These are phyloP conservation scores for Aeminium ludgeri DNA, from an alignment of 495 filamentous ascomycete species.

Conservation along the genomic window DNA sequence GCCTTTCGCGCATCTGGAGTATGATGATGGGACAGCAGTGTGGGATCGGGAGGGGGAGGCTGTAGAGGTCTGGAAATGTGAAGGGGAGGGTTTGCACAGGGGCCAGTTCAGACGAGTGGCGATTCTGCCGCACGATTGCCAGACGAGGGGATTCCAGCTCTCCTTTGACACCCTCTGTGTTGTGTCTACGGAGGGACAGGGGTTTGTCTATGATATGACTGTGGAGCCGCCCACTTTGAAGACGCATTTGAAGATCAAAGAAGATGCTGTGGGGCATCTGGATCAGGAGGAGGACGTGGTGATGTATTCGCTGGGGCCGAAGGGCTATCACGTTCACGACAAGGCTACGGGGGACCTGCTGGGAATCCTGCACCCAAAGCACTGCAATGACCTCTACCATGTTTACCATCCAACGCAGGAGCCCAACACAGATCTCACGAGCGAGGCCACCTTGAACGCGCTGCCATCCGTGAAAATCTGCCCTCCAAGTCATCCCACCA, in stretches of 20 bases:
- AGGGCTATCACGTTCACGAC: constrained; percentile 13
- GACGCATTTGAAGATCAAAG: constrained; percentile 2
- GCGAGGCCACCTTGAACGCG: neutral
- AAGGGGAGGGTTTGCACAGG: constrained; percentile 1
- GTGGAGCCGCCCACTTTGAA: neutral
- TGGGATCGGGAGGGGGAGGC: constrained; percentile 9
- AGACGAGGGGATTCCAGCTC: constrained; percentile 13
- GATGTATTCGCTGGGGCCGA: constrained; percentile 8
- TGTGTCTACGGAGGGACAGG: constrained; percentile 6
- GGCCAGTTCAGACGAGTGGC: constrained; percentile 10
- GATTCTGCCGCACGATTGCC: constrained; percentile 10
- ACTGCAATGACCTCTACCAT: constrained; percentile 5
- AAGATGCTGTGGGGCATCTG: constrained; percentile 9
- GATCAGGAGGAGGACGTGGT: constrained; percentile 11
- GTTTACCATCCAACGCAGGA: constrained; percentile 6
- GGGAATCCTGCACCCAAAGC: constrained; percentile 8
- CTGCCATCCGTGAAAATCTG: neutral
- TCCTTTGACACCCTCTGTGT: constrained; percentile 11
- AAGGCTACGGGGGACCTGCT: constrained; percentile 6
- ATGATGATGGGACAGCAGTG: constrained; percentile 10
- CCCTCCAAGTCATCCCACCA: constrained; percentile 4
- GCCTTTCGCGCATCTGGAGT: constrained; percentile 14
- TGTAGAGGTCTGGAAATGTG: constrained; percentile 12
- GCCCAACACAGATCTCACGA: neutral
- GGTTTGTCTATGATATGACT: constrained; percentile 12